Evolutionary conservation across 257 asterid species (phyloP).

Genomic region (Eustoma russellianum): DNA sequence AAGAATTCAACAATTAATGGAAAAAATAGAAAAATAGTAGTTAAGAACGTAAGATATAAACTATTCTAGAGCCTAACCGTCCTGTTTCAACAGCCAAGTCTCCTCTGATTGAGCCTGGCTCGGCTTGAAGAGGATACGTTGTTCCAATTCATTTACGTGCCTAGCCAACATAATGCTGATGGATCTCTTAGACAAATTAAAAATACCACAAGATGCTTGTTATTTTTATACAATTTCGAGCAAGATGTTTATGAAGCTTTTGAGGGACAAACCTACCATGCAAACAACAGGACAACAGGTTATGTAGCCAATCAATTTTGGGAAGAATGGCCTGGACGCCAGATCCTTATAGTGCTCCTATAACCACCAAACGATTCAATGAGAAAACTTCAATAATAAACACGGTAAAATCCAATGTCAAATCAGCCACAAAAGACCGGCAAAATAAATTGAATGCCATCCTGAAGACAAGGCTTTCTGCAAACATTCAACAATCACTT

Average conservation of each 20-base stretch:
- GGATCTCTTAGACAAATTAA: not conserved
- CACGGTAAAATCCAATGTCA: not conserved
- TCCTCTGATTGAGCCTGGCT: conserved; percentile 96
- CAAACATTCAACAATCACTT: not conserved
- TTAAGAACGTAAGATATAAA: not conserved
- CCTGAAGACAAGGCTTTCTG: not conserved
- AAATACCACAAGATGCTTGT: too few relatives aligned
- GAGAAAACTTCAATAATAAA: not conserved
- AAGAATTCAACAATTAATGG: conserved; percentile 4
- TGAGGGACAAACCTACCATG: conserved; percentile 44
- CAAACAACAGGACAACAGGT: conserved; percentile 94
- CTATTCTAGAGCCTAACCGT: conserved; percentile 38
- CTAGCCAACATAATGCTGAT: conserved; percentile 18
- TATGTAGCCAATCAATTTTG: conserved; percentile 68
- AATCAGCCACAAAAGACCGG: not conserved
- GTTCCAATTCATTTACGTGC: conserved; percentile 91
- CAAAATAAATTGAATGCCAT: not conserved
- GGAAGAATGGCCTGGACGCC: conserved; percentile 75
- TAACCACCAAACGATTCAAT: not conserved
- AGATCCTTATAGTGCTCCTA: conserved; percentile 93
- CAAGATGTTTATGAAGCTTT: not conserved
- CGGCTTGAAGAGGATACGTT: conserved; percentile 90
- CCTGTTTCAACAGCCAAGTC: conserved; percentile 96
- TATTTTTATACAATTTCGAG: too few relatives aligned
- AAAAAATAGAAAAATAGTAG: not conserved